Evolutionary conservation across 2,329 filamentous ascomycete species (phyloP), one percentile per base, ranked within the genome.

Genomic region (Aspergillus uvarum): DNA sequence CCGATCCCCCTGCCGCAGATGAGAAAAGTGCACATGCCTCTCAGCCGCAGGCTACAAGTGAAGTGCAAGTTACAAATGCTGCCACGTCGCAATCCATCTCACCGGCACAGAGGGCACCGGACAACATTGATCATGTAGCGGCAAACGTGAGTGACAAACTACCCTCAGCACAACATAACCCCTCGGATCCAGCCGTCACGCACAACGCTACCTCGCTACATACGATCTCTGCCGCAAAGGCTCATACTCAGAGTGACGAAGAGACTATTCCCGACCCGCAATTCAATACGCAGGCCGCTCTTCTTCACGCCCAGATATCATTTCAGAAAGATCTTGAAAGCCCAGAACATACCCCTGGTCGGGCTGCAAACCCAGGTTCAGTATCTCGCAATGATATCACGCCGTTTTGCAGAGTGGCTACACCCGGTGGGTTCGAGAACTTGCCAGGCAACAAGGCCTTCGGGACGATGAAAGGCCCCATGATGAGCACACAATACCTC

Each of bases 281-380:
- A 12, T 65, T 78, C 26, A 78, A 76, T 0, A 79, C 77, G 0
- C 77, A 79, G 58, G 75, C 74, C 24, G 76, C 77, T 16, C 60
- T 78, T 24, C 59, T 72, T 2, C 71, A 73, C 44, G 77, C 76
- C 6, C 76, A 77, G 56, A 72, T 67, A 31, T 76, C 74, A 1
- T 77, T 79, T 29, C 75, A 77, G 52, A 70, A 76, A 22, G 76
- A 76, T 48, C 52, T 78, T 10, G 65, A 69, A 10, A 77, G 70
- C 24, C 72, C 72, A 4, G 64, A 62, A 51, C 60, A 58, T 19
- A 62, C 63, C 19, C 58, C 59, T 22, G 55, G 42, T n/a, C 16
- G 48, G 19, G 61, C 65, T 19, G 60, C 65, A 5, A 61, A 56
- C 21, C 61, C 57, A 47, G 54, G 59, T 44, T 62, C 56, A 49